Conservation (phyloP, 257 asterid genomes). For the Nicotiana benthamiana region DNA sequence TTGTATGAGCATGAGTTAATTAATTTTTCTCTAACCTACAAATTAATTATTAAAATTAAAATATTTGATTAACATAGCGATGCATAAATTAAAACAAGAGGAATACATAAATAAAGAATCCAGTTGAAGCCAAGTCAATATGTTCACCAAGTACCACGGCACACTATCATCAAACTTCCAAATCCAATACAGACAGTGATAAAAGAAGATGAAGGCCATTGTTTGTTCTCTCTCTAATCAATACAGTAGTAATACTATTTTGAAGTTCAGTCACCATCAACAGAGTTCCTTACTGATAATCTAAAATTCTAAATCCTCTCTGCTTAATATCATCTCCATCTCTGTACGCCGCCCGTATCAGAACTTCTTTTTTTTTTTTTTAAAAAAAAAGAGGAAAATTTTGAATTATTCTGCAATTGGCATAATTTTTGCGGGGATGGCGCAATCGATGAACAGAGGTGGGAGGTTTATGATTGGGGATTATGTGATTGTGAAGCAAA, state of each 20-base stretch:
- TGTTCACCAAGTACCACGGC: not conserved
- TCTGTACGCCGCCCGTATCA: not conserved
- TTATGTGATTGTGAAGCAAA: slow-evolving; percentile 58
- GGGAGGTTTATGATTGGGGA: slow-evolving; percentile 61
- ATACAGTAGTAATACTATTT: not conserved
- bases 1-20: too few relatives aligned
- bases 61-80: too few relatives aligned
- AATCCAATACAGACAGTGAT: not conserved
- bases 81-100: too few relatives aligned
- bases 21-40: too few relatives aligned
- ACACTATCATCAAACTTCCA: not conserved
- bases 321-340: not conserved
- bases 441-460: slow-evolving; percentile 30
- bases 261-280: not conserved
- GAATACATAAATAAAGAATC: too few relatives aligned
- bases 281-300: not conserved
- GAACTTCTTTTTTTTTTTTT: too few relatives aligned
- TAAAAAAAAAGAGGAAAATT: too few relatives aligned
- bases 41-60: too few relatives aligned
- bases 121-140: too few relatives aligned
- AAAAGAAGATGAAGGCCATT: not conserved
- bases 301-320: not conserved
- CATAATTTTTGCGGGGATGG: slow-evolving; percentile 28
- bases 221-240: not conserved
- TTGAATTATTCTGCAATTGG: not conserved